A percentile compares a stretch with the other conserved stretches of the same genome.
phyloP scores from a whole-genome alignment of 257 asterid species.

The Salvia splendens region DNA sequence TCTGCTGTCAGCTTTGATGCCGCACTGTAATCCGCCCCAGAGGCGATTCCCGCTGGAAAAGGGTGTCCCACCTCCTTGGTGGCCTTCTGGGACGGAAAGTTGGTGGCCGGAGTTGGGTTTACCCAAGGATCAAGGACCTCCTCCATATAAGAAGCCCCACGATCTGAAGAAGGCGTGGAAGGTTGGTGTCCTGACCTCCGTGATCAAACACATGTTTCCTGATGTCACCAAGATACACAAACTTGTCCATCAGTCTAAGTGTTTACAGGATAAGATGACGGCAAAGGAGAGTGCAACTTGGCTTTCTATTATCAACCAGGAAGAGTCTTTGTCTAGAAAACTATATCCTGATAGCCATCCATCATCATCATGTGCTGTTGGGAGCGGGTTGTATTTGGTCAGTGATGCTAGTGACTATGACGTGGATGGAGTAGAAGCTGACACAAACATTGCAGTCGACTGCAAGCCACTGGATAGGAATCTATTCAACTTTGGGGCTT shows the following conservation, averaged over 20 bases:
- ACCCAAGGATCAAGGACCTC: conserved; percentile 48
- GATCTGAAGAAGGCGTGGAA: conserved; percentile 68
- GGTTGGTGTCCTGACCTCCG: conserved; percentile 53
- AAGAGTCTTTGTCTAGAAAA: conserved; percentile 45
- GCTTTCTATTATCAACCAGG: conserved; percentile 57
- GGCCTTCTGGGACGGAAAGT: conserved; percentile 64
- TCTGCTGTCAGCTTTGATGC: conserved; percentile 63
- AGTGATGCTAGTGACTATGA: conserved; percentile 48
- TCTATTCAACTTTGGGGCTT: conserved; percentile 31
- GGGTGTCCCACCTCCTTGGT: conserved; percentile 70
- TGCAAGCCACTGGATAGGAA: conserved; percentile 42
- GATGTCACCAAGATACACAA: conserved; percentile 55
- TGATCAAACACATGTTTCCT: conserved; percentile 64
- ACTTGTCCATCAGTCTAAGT: conserved; percentile 54
- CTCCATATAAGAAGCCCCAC: conserved; percentile 70
- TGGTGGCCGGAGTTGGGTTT: conserved; percentile 55
- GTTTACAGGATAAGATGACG: conserved; percentile 64
- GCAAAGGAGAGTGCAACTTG: conserved; percentile 67
- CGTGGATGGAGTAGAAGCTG: conserved; percentile 52
- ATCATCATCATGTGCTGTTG: conserved; percentile 26
- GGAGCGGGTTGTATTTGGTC: conserved; percentile 37
- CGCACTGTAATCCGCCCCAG: conserved; percentile 68
- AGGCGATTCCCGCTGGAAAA: conserved; percentile 56
- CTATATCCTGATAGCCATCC: conserved; percentile 42
- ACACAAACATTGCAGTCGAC: conserved; percentile 34